Evolutionary conservation across 2,329 filamentous ascomycete genomes (phyloP).

Genomic region (Neofusicoccum parvum): DNA sequence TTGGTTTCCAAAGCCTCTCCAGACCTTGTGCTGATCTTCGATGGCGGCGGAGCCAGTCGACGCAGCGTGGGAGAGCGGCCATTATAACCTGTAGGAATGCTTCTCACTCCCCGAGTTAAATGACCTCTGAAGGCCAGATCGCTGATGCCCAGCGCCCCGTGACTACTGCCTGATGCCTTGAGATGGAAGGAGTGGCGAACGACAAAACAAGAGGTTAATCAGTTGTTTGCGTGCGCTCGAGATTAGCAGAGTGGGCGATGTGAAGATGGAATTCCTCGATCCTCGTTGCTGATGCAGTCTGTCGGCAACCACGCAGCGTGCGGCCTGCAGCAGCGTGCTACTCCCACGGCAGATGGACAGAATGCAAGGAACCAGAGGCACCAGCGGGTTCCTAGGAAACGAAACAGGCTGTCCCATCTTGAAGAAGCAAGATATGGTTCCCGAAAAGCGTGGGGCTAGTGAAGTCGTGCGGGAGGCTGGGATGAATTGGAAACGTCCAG

Average conservation of each 20-base stretch:
- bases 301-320: neutral
- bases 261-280: neutral
- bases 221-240: neutral
- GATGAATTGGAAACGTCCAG: neutral
- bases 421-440: constrained; percentile 4
- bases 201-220: neutral
- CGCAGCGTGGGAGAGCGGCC: neutral
- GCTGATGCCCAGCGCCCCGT: neutral
- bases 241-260: neutral
- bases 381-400: constrained; percentile 3
- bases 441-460: neutral
- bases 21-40: neutral
- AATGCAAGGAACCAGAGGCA: constrained; percentile 16
- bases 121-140: neutral
- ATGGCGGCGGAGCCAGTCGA: neutral
- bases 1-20: neutral
- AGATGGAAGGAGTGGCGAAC: neutral
- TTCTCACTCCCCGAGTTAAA: neutral
- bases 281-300: constrained; percentile 1
- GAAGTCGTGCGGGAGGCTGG: constrained; percentile 8
- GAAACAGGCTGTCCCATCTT: constrained; percentile 13
- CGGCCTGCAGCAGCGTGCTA: neutral
- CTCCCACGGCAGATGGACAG: neutral
- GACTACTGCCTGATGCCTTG: neutral
- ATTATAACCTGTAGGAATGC: neutral